A percentile compares a stretch with the other conserved stretches of the same genome.
phyloP scores from a whole-genome alignment of 2,329 filamentous ascomycete genomes.

The Monosporascus sp. region DNA sequence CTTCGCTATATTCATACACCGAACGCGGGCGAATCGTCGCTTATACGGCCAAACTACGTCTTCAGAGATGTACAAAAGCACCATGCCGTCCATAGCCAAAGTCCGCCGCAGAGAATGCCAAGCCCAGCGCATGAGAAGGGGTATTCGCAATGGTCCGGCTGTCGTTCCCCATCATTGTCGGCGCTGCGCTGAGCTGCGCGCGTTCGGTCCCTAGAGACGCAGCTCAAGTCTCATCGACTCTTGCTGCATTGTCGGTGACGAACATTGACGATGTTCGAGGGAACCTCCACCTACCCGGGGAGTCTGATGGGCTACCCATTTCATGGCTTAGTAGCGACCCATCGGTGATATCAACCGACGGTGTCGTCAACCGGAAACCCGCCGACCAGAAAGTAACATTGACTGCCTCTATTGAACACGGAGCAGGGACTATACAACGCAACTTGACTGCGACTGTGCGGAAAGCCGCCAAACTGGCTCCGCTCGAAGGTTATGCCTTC shows the following conservation, averaged over 20 bases:
- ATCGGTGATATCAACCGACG: slow-evolving; percentile 28
- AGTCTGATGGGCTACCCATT: slow-evolving; percentile 25
- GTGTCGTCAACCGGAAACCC: slow-evolving; percentile 29
- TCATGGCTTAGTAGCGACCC: slow-evolving; percentile 31
- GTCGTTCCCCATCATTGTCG: not conserved
- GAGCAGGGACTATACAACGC: slow-evolving; percentile 19
- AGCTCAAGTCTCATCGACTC: slow-evolving; percentile 4
- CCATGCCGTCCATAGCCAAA: not conserved
- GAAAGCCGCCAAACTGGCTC: not conserved
- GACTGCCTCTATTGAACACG: slow-evolving; percentile 28
- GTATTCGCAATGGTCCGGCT: not conserved
- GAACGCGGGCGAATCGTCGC: not conserved
- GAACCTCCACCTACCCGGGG: slow-evolving; percentile 31
- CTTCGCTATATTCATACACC: not conserved
- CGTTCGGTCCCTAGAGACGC: not conserved
- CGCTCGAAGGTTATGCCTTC: slow-evolving; percentile 42
- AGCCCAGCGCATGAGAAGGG: not conserved
- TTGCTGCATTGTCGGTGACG: slow-evolving; percentile 20
- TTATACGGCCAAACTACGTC: not conserved
- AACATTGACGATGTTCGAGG: slow-evolving; percentile 34
- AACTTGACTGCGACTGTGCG: slow-evolving; percentile 24
- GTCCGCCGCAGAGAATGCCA: not conserved
- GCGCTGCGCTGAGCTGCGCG: not conserved
- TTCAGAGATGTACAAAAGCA: not conserved
- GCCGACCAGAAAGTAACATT: slow-evolving; percentile 25